Base-by-base conservation (phyloP, 2,329 filamentous ascomycete genomes). In the Aspergillus brasiliensis region DNA sequence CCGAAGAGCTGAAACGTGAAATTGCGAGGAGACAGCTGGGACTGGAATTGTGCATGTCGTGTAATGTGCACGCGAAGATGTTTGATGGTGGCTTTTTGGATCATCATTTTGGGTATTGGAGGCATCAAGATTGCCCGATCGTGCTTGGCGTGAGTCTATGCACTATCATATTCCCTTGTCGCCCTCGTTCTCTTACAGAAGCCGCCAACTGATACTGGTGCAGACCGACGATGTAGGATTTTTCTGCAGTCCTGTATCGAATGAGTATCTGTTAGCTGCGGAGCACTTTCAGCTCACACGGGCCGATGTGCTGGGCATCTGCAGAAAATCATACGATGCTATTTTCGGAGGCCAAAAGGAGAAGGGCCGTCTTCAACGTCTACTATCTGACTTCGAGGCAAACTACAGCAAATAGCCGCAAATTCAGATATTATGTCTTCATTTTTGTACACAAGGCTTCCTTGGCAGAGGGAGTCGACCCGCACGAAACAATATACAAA, bases 171-270 rank as follows among this genome's bases (percentile, higher is more conserved):
- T 51, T 56, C 51, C 38, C 28, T 11, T 8, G 27, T 44, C 49
- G 49, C 27, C 13, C 10, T 54, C 60, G 47, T 51, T 55, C 21
- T 48, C 37, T 42, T 37, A 19, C 47, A 6, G 31, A 28, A 15
- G 7, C 5, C 27, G 17, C 57, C 48, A 25, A 67, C 69, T 67
- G 65, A 68, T 58, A 15, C 5, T 40, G 10, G 56, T 51, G 44
- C 61, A 92, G 89, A 95, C 91, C 1, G 91, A 95, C 71, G 91
- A 95, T 68, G 88, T 94, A 8, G 91, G 91, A 2, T 86, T 95
- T 21, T 95, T 95, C 68, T 88, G 88, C 52, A 93, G 89, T 69
- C 82, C 85, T 0, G 75, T 93, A 3, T 92, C 90, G 0, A 88
- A 92, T 65, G 91, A 96, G 73, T 94, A 93, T 73, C 78, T 81